Evolutionary conservation across 257 asterid genomes (phyloP).

Genomic region (Mitragyna speciosa): DNA sequence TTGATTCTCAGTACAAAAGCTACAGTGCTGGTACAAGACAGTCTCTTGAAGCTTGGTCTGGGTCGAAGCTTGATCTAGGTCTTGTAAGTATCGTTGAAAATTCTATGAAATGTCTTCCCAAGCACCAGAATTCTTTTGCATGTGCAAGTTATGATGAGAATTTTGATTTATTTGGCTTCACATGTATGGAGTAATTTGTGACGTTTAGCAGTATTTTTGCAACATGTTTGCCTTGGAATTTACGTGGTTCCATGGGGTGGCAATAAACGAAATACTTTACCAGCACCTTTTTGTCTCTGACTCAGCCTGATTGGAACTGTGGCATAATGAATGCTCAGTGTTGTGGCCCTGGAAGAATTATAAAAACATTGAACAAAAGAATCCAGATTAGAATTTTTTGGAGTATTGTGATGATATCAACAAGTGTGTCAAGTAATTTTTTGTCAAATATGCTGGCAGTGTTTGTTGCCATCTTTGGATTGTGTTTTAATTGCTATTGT

Average conservation of each 20-base stretch:
- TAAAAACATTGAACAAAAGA: not conserved
- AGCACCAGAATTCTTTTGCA: not conserved
- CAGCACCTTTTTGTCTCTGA: not conserved
- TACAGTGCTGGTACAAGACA: slow-evolving; percentile 70
- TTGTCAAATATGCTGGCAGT: not conserved
- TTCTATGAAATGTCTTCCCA: not conserved
- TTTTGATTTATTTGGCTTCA: not conserved
- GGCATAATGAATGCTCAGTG: not conserved
- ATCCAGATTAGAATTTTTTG: not conserved
- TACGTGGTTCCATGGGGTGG: not conserved
- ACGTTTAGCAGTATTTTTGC: not conserved
- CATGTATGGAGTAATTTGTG: not conserved
- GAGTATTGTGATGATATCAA: not conserved
- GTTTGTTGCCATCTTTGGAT: not conserved
- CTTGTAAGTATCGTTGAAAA: slow-evolving; percentile 56
- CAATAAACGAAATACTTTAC: not conserved
- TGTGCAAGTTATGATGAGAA: not conserved
- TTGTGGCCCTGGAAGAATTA: not conserved
- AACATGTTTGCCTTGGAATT: not conserved
- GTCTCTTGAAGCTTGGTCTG: slow-evolving; percentile 96
- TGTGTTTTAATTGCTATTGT: slow-evolving; percentile 1
- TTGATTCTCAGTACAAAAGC: slow-evolving; percentile 64
- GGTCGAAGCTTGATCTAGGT: slow-evolving; percentile 82
- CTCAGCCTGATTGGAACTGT: not conserved
- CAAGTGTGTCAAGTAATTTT: not conserved